These are phyloP conservation scores for Suillus bovinus DNA, from an alignment of 768 basidiomycete species.

Conservation along the genomic window DNA sequence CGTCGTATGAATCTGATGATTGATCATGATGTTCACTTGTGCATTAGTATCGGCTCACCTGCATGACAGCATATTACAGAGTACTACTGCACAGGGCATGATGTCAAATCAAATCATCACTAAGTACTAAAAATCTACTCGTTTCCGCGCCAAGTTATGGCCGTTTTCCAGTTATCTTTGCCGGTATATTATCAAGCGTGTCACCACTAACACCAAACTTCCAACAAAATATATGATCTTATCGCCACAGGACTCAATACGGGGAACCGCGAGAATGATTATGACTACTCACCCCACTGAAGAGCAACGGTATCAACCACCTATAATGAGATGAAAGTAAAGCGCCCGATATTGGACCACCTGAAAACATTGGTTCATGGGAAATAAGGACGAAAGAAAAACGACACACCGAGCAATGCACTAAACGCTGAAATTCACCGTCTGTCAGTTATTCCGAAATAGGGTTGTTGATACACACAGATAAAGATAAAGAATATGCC, in stretches of 20 bases:
- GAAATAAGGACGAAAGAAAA: not conserved
- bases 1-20: too few relatives aligned
- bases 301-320: slow-evolving; percentile 62
- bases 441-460: too few relatives aligned
- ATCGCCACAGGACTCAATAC: not conserved
- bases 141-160: not conserved
- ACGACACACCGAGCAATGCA: slow-evolving; percentile 20
- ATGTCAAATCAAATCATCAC: too few relatives aligned
- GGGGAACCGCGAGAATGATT: not conserved
- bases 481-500: slow-evolving; percentile 50
- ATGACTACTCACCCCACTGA: slow-evolving; percentile 41
- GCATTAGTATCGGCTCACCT: too few relatives aligned
- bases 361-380: slow-evolving; percentile 37
- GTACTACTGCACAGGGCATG: too few relatives aligned
- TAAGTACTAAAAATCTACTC: too few relatives aligned
- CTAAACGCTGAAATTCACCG: slow-evolving; percentile 21
- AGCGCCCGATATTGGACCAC: slow-evolving; percentile 59
- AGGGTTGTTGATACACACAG: slow-evolving; percentile 25
- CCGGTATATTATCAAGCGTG: not conserved
- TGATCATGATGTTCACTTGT: too few relatives aligned
- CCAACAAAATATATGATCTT: not conserved
- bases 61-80: too few relatives aligned
- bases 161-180: too few relatives aligned
- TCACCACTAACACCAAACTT: not conserved
- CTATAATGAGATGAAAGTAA: slow-evolving; percentile 49